phyloP scores from a whole-genome alignment of 2,329 filamentous ascomycete genomes.

The Simplicillium sp. region DNA sequence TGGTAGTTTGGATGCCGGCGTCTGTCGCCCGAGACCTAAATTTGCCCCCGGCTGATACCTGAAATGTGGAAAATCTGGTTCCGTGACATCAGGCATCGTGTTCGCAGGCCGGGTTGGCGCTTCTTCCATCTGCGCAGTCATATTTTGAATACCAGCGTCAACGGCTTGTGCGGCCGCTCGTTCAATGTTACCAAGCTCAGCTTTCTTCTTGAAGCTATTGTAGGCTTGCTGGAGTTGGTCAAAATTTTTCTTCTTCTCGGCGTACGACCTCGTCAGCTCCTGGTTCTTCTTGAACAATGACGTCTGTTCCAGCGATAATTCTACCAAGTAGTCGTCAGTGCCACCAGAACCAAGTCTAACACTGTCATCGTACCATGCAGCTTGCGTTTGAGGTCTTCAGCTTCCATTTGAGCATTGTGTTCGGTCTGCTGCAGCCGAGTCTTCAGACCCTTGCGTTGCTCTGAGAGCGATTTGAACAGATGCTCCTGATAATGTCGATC shows the following conservation, averaged over 20 bases:
- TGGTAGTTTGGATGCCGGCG: conserved; percentile 8
- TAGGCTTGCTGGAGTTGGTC: conserved; percentile 59
- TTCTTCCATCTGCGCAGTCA: too few species aligned
- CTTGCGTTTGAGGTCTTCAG: conserved; percentile 55
- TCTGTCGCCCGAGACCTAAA: conserved; percentile 17
- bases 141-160: conserved; percentile 11
- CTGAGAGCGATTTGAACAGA: conserved; percentile 58
- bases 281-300: conserved; percentile 60
- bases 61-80: too few species aligned
- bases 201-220: conserved; percentile 47
- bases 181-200: conserved; percentile 44
- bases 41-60: background rate
- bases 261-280: conserved; percentile 56
- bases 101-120: too few species aligned
- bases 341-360: background rate
- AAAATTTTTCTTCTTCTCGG: conserved; percentile 62
- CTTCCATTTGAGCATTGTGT: conserved; percentile 65
- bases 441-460: conserved; percentile 59
- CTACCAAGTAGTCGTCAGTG: conserved; percentile 16
- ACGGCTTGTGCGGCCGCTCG: conserved; percentile 39
- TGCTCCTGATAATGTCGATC: conserved; percentile 77
- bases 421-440: conserved; percentile 63
- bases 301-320: conserved; percentile 53
- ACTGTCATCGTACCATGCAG: conserved; percentile 42
- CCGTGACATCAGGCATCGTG: too few species aligned